phyloP scores from a whole-genome alignment of 345 rosid species.

The Mangifera indica region DNA sequence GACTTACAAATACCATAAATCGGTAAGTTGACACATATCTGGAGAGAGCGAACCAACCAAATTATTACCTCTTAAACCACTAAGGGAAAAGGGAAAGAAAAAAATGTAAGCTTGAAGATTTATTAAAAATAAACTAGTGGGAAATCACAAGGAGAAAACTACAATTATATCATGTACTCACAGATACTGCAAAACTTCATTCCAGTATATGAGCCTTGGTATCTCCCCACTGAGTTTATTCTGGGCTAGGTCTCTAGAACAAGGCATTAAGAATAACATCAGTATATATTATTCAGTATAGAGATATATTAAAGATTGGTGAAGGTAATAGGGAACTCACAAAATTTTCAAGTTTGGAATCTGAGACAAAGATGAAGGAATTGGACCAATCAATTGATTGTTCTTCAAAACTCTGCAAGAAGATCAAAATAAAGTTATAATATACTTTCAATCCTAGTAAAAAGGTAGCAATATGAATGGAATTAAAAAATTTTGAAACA shows the following conservation, averaged over 20 bases:
- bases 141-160: not conserved
- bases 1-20: slow-evolving; percentile 98
- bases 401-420: slow-evolving; percentile 67
- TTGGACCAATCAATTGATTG: slow-evolving; percentile 82
- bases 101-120: not conserved
- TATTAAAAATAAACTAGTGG: not conserved
- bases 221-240: slow-evolving; percentile 89
- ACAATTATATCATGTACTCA: slow-evolving; percentile 36
- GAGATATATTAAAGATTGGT: not conserved
- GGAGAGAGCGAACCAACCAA: slow-evolving; percentile 82
- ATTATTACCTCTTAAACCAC: slow-evolving; percentile 93
- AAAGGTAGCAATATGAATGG: not conserved
- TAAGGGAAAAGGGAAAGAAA: slow-evolving; percentile 17
- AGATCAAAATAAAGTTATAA: not conserved
- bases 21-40: slow-evolving; percentile 92
- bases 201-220: slow-evolving; percentile 98
- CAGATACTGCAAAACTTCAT: slow-evolving; percentile 97
- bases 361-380: slow-evolving; percentile 91
- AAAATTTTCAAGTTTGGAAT: slow-evolving; percentile 83
- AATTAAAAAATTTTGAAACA: not conserved
- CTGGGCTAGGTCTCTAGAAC: slow-evolving; percentile 81
- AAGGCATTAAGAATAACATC: slow-evolving; percentile 8
- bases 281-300: not conserved
- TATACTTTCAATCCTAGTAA: not conserved
- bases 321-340: slow-evolving; percentile 42